Base-by-base conservation (phyloP, 2,329 filamentous ascomycete species). In the Beauveria medogensis region DNA sequence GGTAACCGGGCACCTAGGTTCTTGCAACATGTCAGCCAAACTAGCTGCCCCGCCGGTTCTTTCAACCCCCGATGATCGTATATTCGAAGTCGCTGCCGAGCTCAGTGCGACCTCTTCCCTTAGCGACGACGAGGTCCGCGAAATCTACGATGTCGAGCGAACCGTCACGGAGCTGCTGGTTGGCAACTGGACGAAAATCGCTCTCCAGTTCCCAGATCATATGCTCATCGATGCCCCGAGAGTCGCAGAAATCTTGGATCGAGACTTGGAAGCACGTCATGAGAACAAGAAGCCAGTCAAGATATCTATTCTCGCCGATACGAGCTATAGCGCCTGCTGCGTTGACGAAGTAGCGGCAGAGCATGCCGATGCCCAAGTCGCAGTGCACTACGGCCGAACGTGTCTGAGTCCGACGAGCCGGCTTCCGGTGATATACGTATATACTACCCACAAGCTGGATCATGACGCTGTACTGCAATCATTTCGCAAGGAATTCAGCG, bases 301-400 rank as follows among this genome's bases (percentile, higher is more conserved):
- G 64, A 79, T 97, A 57, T 96, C 90, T 67, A 92, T 99, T 63
- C 79, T 99, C 20, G 94, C 89, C 37, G 94, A 99, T 73, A 97
- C 94, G 2, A 97, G 93, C 2, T 99, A 97, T 74, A 95, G 94
- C 63, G 88, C 93, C 0, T 99, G 94, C 75, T 99, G 94, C 69
- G 92, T 97, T 20, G 94, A 99, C 69, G 94, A 99, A 76, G 88
- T 97, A 46, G 94, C 94, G 0, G 94, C 94, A 2, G 92, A 99
- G 72, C 94, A 99, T 72, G 89, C 91, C 18, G 83, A 91, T 68
- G 92, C 94, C 7, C 89, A 97, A 64, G 90, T 92, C 0, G 90
- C 97, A 1, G 88, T 99, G 16, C 94, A 99, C 72, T 99, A 97
- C 68, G 94, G 94, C 3, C 82, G 94, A 57, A 89, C 93, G 0